These are phyloP conservation scores for Areca catechu DNA, from an alignment of 176 grass and related monocot species.

Conservation along the genomic window DNA sequence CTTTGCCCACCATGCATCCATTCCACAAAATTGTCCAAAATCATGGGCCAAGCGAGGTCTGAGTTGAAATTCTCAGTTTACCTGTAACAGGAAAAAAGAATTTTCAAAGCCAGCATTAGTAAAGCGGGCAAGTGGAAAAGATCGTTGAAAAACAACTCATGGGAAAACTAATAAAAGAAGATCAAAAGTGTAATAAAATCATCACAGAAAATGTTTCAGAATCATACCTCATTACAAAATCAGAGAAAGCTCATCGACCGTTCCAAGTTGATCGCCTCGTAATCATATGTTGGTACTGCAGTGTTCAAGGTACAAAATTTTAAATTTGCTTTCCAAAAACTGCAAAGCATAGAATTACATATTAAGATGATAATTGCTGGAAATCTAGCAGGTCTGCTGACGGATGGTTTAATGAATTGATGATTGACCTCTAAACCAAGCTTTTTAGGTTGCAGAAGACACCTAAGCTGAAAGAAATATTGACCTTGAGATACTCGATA, in stretches of 20 bases:
- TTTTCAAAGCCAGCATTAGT: slow-evolving; percentile 3
- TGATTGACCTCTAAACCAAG: no score
- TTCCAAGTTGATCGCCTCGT: slow-evolving; percentile 99
- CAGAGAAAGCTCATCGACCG: slow-evolving; percentile 93
- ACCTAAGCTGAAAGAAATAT: background rate
- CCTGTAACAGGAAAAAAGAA: slow-evolving; percentile 41
- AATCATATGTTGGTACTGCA: slow-evolving; percentile 85
- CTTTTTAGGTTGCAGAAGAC: no score
- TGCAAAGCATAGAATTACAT: slow-evolving; percentile 16
- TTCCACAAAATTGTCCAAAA: slow-evolving; percentile 99
- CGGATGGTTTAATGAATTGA: no score
- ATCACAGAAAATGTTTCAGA: slow-evolving; percentile 9
- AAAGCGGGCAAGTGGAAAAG: slow-evolving; percentile 4
- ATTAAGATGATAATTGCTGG: slow-evolving; percentile 2
- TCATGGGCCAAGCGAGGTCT: slow-evolving; percentile 87
- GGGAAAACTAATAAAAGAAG: background rate
- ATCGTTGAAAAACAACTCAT: background rate
- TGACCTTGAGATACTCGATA: slow-evolving; percentile 79
- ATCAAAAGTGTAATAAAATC: slow-evolving; percentile 6
- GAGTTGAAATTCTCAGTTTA: slow-evolving; percentile 91
- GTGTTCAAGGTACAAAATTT: background rate
- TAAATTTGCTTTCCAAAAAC: no score
- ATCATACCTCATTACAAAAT: slow-evolving; percentile 82
- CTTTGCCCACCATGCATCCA: slow-evolving; percentile 71
- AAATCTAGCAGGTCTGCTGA: background rate